phyloP scores from a whole-genome alignment of 139 green algal species.

The Asterochloris sp. region DNA sequence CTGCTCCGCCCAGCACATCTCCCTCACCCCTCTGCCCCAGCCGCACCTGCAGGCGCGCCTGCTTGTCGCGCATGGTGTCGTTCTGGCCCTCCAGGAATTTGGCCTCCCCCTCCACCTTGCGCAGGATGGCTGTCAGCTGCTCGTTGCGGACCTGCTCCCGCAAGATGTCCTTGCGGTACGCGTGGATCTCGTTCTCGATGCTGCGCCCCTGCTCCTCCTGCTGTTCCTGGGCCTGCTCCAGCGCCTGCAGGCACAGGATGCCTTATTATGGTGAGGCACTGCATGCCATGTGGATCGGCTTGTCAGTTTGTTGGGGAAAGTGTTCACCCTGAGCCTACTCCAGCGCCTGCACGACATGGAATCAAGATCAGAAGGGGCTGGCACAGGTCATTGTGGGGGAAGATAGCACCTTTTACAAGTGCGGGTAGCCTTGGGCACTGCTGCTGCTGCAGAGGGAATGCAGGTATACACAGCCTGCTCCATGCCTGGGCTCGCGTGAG shows the following conservation, averaged over 20 bases:
- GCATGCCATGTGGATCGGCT: background rate
- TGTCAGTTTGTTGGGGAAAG: too few species aligned
- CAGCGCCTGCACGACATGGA: too few species aligned
- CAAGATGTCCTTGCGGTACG: conserved; percentile 63
- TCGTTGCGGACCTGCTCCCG: conserved; percentile 70
- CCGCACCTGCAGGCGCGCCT: conserved; percentile 48
- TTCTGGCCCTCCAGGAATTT: conserved; percentile 60
- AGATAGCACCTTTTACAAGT: too few species aligned
- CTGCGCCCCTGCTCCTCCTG: conserved; percentile 71
- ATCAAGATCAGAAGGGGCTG: too few species aligned
- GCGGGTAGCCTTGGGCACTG: too few species aligned
- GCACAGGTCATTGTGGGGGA: too few species aligned
- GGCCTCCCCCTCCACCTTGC: conserved; percentile 69
- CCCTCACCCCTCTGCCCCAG: too few species aligned
- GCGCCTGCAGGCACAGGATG: conserved; percentile 27
- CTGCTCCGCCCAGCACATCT: too few species aligned
- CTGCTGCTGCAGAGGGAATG: too few species aligned
- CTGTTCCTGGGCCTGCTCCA: conserved; percentile 67
- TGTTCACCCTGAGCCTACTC: too few species aligned
- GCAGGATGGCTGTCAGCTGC: conserved; percentile 60
- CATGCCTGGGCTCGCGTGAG: too few species aligned
- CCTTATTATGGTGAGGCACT: background rate
- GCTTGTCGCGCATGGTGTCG: conserved; percentile 42
- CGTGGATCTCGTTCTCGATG: conserved; percentile 65
- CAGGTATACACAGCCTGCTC: too few species aligned